Percentiles rank a stretch among this genome's conserved stretches.
Conservation (phyloP, 148 eudicot species). For the Rhododendron kiyosumense region DNA sequence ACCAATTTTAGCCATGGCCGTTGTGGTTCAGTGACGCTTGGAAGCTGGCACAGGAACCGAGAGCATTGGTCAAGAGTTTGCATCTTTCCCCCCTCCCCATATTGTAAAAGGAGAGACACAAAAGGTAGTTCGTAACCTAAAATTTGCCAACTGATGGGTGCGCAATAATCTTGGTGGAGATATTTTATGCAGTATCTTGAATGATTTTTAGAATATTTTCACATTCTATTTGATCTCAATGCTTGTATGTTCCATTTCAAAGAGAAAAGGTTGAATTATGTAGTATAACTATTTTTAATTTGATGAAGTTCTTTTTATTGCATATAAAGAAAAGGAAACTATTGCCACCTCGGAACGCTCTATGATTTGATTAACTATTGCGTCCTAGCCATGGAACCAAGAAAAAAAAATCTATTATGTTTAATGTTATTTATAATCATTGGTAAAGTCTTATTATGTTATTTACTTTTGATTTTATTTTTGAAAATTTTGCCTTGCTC, state of each 20-base stretch:
- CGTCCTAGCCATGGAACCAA: too few relatives aligned
- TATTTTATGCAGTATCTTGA: not conserved
- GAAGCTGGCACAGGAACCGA: not conserved
- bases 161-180: not conserved
- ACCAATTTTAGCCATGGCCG: not conserved
- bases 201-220: not conserved
- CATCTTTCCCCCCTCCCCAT: not conserved
- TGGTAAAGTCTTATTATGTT: too few relatives aligned
- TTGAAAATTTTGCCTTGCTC: too few relatives aligned
- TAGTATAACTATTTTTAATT: not conserved
- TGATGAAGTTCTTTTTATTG: not conserved
- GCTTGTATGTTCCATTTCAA: not conserved
- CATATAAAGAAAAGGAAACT: not conserved
- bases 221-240: not conserved
- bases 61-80: not conserved
- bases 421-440: too few relatives aligned
- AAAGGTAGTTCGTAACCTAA: not conserved
- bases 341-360: not conserved
- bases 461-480: too few relatives aligned
- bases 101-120: not conserved
- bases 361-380: not conserved
- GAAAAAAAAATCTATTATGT: too few relatives aligned
- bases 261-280: not conserved
- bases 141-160: not conserved
- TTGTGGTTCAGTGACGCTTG: not conserved